These are phyloP conservation scores for Nepenthes gracilis DNA, from an alignment of 148 eudicot species.

Conservation along the genomic window DNA sequence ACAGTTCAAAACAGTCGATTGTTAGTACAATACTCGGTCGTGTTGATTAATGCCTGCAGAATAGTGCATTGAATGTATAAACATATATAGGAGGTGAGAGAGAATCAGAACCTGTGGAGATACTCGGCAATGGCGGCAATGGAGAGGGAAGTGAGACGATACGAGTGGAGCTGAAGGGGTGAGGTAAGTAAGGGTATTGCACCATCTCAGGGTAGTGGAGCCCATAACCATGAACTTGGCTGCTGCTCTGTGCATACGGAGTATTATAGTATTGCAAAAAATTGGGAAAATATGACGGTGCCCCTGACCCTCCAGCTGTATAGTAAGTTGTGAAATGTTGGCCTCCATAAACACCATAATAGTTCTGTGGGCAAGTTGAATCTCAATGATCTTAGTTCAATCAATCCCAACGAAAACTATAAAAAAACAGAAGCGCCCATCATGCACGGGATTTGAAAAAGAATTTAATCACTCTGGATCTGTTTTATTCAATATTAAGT, in stretches of 20 bases:
- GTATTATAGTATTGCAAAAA: slow-evolving; percentile 22
- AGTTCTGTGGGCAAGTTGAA: slow-evolving; percentile 23
- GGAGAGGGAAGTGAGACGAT: slow-evolving; percentile 42
- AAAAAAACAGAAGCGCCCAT: neutral
- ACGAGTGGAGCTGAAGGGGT: slow-evolving; percentile 15
- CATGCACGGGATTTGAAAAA: neutral
- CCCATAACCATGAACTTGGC: slow-evolving; percentile 37
- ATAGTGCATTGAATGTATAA: neutral
- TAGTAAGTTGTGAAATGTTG: slow-evolving; percentile 38
- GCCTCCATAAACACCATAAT: slow-evolving; percentile 31
- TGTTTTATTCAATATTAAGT: too few relatives aligned
- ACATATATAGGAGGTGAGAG: neutral
- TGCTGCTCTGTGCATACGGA: slow-evolving; percentile 15
- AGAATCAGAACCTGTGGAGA: slow-evolving; percentile 16
- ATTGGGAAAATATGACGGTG: slow-evolving; percentile 28
- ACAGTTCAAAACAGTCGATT: too few relatives aligned
- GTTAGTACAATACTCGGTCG: too few relatives aligned
- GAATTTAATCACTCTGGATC: too few relatives aligned
- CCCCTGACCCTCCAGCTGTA: slow-evolving; percentile 21
- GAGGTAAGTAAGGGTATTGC: slow-evolving; percentile 37
- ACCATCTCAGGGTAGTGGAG: slow-evolving; percentile 34
- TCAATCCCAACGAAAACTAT: neutral
- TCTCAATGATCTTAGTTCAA: neutral
- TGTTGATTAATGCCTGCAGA: neutral
- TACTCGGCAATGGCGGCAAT: slow-evolving; percentile 7